Evolutionary conservation across 1,284 basidiomycete genomes (phyloP).

Genomic region (Amylostereum areolatum): DNA sequence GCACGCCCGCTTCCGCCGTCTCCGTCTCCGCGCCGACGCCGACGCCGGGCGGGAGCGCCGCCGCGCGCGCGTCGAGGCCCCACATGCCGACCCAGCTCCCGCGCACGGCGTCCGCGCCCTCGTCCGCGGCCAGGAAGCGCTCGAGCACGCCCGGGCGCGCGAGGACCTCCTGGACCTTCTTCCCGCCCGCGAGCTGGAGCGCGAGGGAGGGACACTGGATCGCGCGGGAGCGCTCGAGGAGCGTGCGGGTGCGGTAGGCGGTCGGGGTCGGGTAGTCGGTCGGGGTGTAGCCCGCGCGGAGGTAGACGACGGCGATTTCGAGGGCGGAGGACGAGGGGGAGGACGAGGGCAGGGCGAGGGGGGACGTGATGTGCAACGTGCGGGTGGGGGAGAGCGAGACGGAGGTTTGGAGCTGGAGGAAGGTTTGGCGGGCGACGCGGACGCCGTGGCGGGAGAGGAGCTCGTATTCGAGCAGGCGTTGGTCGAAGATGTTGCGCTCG

Average conservation of each 20-base stretch:
- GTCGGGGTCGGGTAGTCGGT: slow-evolving; percentile 64
- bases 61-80: slow-evolving; percentile 55
- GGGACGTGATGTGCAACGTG: slow-evolving; percentile 20
- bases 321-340: slow-evolving; percentile 20
- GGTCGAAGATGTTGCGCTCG: slow-evolving; percentile 97
- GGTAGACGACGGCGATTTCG: slow-evolving; percentile 85
- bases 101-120: slow-evolving; percentile 47
- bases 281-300: slow-evolving; percentile 84
- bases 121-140: slow-evolving; percentile 49
- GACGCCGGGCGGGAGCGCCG: slow-evolving; percentile 19
- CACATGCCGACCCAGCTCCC: slow-evolving; percentile 80
- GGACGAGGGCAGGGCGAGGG: slow-evolving; percentile 27
- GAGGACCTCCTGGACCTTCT: slow-evolving; percentile 93
- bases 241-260: slow-evolving; percentile 68
- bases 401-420: slow-evolving; percentile 55
- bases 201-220: slow-evolving; percentile 93
- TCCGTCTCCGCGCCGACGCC: slow-evolving; percentile 12
- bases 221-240: slow-evolving; percentile 74
- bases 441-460: slow-evolving; percentile 70
- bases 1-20: slow-evolving; percentile 19
- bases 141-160: slow-evolving; percentile 72
- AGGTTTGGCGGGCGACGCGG: slow-evolving; percentile 68
- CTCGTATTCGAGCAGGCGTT: slow-evolving; percentile 84
- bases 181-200: slow-evolving; percentile 90
- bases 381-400: slow-evolving; percentile 41